phyloP scores from a whole-genome alignment of 176 grass and related monocot genomes.

The Eragrostis nindensis region DNA sequence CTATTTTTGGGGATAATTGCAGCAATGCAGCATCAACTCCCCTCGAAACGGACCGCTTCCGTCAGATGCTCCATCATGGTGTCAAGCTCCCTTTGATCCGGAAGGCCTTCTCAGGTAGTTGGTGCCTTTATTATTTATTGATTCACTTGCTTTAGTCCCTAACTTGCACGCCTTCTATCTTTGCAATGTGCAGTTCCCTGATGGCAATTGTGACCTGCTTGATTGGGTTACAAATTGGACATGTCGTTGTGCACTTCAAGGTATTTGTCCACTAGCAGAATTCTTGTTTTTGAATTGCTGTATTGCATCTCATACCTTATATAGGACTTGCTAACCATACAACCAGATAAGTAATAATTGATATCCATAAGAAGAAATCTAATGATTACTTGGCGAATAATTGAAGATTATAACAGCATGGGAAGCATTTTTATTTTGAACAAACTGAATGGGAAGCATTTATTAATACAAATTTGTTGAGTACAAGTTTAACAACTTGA shows the following conservation, averaged over 20 bases:
- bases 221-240: constrained; percentile 82
- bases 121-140: background rate
- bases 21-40: constrained; percentile 81
- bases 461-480: background rate
- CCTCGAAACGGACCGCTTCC: constrained; percentile 75
- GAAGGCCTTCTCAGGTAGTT: constrained; percentile 83
- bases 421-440: too few relatives aligned
- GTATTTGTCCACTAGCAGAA: constrained; percentile 27
- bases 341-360: too few relatives aligned
- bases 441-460: background rate
- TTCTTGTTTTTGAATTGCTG: background rate
- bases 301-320: too few relatives aligned
- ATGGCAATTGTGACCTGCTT: constrained; percentile 91
- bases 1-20: background rate
- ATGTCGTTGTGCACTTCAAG: constrained; percentile 73
- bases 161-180: background rate
- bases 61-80: constrained; percentile 71
- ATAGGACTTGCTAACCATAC: too few relatives aligned
- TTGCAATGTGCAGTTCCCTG: constrained; percentile 48
- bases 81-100: constrained; percentile 85
- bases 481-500: background rate
- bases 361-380: background rate
- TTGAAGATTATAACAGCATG: background rate
- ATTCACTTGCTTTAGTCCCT: background rate
- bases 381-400: background rate